Evolutionary conservation across 768 basidiomycete species (phyloP).

Genomic region (Neoboletus brunneissimus): DNA sequence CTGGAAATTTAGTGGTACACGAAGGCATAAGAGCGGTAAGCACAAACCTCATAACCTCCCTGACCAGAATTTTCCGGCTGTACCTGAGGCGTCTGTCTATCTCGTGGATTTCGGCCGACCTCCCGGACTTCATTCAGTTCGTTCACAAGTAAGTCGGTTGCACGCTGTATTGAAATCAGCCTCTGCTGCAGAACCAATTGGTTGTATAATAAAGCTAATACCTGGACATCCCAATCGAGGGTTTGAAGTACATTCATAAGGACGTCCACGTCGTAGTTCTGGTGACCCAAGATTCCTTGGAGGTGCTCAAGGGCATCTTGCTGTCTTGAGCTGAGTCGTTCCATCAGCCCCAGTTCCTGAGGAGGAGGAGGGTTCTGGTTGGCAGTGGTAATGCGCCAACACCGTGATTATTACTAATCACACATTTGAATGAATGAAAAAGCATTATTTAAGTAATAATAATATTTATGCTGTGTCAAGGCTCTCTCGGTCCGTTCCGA

Average conservation of each 20-base stretch:
- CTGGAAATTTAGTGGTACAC: not conserved
- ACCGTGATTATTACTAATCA: too few species aligned
- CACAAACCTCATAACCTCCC: slow-evolving; percentile 9
- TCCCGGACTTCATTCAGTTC: not conserved
- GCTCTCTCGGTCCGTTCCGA: too few species aligned
- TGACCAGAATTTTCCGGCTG: not conserved
- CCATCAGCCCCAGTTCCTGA: not conserved
- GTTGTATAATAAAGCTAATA: not conserved
- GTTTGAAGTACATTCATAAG: not conserved
- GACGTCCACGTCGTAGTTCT: not conserved
- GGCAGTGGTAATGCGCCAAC: too few species aligned
- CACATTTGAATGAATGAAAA: too few species aligned
- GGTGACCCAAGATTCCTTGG: not conserved
- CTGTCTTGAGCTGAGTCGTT: not conserved
- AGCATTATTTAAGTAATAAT: too few species aligned
- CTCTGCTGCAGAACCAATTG: not conserved
- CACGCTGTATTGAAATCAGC: not conserved
- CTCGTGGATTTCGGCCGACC: not conserved
- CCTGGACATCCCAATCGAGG: not conserved
- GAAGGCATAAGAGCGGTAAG: not conserved
- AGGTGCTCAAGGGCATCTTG: not conserved
- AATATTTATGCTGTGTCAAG: too few species aligned
- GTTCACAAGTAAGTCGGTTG: not conserved
- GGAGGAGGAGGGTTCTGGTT: not conserved
- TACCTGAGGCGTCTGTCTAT: not conserved